These are phyloP conservation scores for Gonium pectorale DNA, from an alignment of 139 green algal genomes.

Conservation along the genomic window DNA sequence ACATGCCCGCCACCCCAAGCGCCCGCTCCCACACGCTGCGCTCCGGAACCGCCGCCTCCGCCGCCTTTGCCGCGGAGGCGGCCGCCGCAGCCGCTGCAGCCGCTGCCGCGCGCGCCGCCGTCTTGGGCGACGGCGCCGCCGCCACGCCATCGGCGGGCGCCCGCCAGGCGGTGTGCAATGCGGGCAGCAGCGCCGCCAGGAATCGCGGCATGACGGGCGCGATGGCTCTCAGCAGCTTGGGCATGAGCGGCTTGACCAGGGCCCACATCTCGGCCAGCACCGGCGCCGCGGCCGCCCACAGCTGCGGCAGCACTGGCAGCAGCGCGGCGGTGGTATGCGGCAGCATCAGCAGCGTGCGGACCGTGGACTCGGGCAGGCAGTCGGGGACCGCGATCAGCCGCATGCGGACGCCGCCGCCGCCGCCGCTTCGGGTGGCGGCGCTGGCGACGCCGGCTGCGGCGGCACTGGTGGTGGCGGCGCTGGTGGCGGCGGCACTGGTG, in stretches of 20 bases:
- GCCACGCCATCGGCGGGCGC: neutral
- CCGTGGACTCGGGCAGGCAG: neutral
- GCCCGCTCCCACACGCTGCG: neutral
- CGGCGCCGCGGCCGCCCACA: neutral
- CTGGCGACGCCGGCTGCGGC: too few relatives aligned
- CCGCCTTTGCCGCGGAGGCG: neutral
- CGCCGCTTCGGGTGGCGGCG: neutral
- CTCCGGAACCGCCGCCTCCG: too few relatives aligned
- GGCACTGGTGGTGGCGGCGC: too few relatives aligned
- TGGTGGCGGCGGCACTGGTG: too few relatives aligned
- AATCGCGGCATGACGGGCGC: conserved; percentile 2
- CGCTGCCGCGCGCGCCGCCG: neutral
- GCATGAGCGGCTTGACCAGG: conserved; percentile 2
- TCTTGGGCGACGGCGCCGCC: neutral
- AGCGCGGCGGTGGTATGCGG: neutral
- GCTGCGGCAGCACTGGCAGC: conserved; percentile 16
- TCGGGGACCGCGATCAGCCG: neutral
- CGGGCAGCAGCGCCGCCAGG: neutral
- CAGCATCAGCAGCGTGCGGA: neutral
- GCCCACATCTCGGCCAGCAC: conserved; percentile 30
- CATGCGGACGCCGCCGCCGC: neutral
- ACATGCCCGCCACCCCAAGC: conserved; percentile 14
- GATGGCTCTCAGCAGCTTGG: neutral
- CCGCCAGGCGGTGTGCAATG: neutral
- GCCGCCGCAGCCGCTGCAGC: neutral